These are phyloP conservation scores for Acacia confusa DNA, from an alignment of 306 rosid genomes.

Conservation along the genomic window DNA sequence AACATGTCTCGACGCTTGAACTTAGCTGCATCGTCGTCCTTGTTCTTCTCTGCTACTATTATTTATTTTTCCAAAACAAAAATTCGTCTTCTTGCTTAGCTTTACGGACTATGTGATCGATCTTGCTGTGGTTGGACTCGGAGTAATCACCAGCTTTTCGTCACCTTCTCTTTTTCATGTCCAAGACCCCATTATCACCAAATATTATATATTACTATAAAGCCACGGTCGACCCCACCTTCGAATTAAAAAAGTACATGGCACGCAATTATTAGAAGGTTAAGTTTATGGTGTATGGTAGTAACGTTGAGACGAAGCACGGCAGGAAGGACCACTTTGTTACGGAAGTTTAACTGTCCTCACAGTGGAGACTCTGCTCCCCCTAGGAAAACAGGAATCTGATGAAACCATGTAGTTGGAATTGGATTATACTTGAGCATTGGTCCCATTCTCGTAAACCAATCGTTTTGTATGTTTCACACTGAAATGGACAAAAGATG, in stretches of 20 bases:
- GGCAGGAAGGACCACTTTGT: slow-evolving; percentile 2
- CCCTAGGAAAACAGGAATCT: not conserved
- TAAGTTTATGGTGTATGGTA: not conserved
- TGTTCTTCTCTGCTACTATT: not conserved
- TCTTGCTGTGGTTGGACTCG: slow-evolving; percentile 61
- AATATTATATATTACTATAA: slow-evolving; percentile 6
- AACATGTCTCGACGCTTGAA: slow-evolving; percentile 47
- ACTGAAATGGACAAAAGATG: slow-evolving; percentile 3
- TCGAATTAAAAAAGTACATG: not conserved
- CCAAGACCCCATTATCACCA: slow-evolving; percentile 34
- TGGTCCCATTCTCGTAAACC: slow-evolving; percentile 22
- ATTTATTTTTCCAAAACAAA: no score
- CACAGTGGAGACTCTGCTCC: not conserved
- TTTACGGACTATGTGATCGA: slow-evolving; percentile 29
- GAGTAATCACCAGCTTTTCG: slow-evolving; percentile 52
- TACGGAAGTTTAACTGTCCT: slow-evolving; percentile 19
- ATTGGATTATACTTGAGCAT: not conserved
- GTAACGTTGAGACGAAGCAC: not conserved
- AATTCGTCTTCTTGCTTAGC: not conserved
- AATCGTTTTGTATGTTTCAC: slow-evolving; percentile 17
- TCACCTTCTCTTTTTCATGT: slow-evolving; percentile 53
- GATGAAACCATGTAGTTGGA: not conserved
- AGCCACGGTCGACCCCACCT: not conserved
- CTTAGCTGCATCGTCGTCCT: slow-evolving; percentile 28
- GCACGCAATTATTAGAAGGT: not conserved